phyloP scores from a whole-genome alignment of 495 filamentous ascomycete genomes.

The Podospora pseudocomata region DNA sequence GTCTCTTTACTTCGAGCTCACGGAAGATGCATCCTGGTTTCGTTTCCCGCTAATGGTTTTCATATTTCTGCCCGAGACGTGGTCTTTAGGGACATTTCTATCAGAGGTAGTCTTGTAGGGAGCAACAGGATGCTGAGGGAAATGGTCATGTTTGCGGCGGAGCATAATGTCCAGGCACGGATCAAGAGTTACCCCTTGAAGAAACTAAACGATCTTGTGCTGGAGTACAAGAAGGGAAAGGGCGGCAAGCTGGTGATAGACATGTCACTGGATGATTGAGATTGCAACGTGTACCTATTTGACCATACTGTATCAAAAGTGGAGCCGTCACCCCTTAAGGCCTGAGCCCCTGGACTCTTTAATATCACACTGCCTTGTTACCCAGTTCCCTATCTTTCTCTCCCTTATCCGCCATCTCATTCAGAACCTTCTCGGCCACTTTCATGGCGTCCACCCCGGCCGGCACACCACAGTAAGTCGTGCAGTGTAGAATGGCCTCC shows the following conservation, averaged over 20 bases:
- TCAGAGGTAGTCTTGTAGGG: conserved; percentile 37
- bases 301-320: neutral
- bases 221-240: conserved; percentile 39
- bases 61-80: conserved; percentile 36
- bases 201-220: conserved; percentile 40
- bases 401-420: conserved; percentile 33
- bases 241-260: conserved; percentile 44
- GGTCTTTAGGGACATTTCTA: conserved; percentile 38
- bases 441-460: conserved; percentile 54
- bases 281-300: no score
- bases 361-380: neutral
- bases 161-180: conserved; percentile 30
- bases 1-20: conserved; percentile 38
- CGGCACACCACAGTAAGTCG: conserved; percentile 54
- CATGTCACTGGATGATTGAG: conserved; percentile 25
- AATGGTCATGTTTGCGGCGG: conserved; percentile 35
- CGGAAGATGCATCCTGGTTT: conserved; percentile 40
- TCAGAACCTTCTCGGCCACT: conserved; percentile 36
- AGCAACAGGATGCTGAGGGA: conserved; percentile 36
- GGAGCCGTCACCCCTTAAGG: neutral
- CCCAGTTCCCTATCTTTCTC: conserved; percentile 11
- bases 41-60: conserved; percentile 38
- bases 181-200: conserved; percentile 35
- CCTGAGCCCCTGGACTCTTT: neutral
- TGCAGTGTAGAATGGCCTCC: conserved; percentile 53